phyloP scores from a whole-genome alignment of 1,284 basidiomycete genomes.

The Fistulina hepatica region DNA sequence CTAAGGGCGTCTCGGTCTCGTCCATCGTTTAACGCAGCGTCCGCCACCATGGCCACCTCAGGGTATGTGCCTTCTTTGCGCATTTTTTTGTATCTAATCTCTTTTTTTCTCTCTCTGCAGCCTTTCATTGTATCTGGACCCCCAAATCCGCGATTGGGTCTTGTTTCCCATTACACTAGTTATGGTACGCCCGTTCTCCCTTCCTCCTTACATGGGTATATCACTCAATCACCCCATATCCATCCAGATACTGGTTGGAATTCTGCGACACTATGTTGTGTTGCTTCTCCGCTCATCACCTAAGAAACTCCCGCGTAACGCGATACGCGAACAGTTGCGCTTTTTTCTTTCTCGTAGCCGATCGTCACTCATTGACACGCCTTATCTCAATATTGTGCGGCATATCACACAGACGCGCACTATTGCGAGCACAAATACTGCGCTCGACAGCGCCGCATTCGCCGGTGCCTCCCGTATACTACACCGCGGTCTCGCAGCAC shows the following conservation, averaged over 20 bases:
- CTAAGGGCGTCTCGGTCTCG: too few relatives aligned
- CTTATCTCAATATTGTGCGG: too few relatives aligned
- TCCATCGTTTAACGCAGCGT: too few relatives aligned
- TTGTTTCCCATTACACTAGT: constrained; percentile 95
- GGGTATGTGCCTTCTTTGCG: constrained; percentile 28
- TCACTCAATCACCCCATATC: constrained; percentile 6
- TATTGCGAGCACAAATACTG: constrained; percentile 75
- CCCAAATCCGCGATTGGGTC: constrained; percentile 90
- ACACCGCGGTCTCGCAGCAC: constrained; percentile 64
- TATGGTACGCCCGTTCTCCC: constrained; percentile 55
- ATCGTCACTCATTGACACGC: constrained; percentile 12
- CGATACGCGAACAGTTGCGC: constrained; percentile 81
- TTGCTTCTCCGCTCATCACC: constrained; percentile 77
- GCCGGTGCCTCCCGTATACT: constrained; percentile 66
- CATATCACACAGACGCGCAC: constrained; percentile 86
- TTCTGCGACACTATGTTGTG: constrained; percentile 90
- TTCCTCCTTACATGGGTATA: background rate
- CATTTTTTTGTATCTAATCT: constrained; percentile 1
- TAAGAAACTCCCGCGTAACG: constrained; percentile 72
- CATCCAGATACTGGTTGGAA: constrained; percentile 79
- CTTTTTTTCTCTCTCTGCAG: constrained; percentile 25
- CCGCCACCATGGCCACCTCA: constrained; percentile 30
- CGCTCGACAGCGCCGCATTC: constrained; percentile 72
- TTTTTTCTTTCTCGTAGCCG: constrained; percentile 2
- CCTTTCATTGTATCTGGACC: constrained; percentile 78